Percentiles rank a stretch among this genome's conserved stretches.
phyloP scores from a whole-genome alignment of 257 asterid species.

The Dorcoceras hygrometricum region DNA sequence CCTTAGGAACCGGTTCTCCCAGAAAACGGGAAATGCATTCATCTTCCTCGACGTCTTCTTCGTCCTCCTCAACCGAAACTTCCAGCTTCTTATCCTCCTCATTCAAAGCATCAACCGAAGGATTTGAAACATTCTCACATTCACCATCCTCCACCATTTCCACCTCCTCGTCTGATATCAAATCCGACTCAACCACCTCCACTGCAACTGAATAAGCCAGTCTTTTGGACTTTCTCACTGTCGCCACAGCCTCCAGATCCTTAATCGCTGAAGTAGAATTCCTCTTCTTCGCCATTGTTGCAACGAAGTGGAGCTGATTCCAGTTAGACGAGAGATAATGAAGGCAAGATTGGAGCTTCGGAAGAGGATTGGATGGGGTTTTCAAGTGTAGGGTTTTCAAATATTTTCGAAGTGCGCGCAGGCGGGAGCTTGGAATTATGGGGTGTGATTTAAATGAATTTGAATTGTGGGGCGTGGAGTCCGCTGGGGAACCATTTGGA shows the following conservation, averaged over 20 bases:
- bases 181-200: conserved; percentile 4
- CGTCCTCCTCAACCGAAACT: background rate
- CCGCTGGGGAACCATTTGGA: too few relatives aligned
- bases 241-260: conserved; percentile 12
- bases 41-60: conserved; percentile 20
- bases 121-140: background rate
- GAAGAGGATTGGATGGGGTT: conserved; percentile 3
- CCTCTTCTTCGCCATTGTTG: conserved; percentile 28
- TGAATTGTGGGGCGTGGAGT: conserved; percentile 25
- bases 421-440: conserved; percentile 34
- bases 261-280: conserved; percentile 9
- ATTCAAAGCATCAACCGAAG: background rate
- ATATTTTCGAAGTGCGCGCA: conserved; percentile 13
- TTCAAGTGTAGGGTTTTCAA: conserved; percentile 8
- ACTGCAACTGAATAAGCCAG: conserved; percentile 2
- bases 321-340: background rate
- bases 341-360: background rate
- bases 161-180: background rate
- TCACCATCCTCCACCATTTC: background rate
- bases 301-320: background rate
- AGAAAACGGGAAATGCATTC: conserved; percentile 18
- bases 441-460: conserved; percentile 18
- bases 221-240: conserved; percentile 5
- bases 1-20: conserved; percentile 34
- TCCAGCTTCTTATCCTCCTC: background rate